Conservation (phyloP, 306 rosid species). For the Calophaca sinica region DNA sequence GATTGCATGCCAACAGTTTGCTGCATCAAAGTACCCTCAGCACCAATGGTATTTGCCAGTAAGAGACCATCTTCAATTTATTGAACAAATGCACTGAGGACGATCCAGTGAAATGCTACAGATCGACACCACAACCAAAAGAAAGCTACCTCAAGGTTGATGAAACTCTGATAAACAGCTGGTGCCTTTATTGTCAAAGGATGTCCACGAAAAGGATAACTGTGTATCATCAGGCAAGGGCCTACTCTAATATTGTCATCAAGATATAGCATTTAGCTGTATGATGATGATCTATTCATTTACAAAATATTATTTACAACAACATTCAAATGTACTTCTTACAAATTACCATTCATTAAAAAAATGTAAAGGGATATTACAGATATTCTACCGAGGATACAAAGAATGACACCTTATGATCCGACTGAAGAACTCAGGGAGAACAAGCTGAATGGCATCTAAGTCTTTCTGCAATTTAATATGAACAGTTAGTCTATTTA, state of each 20-base stretch:
- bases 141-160: slow-evolving; percentile 33
- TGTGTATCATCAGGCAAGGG: slow-evolving; percentile 1
- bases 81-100: slow-evolving; percentile 27
- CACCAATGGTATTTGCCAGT: slow-evolving; percentile 4
- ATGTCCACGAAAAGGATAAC: slow-evolving; percentile 27
- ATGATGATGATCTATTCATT: slow-evolving; percentile 20
- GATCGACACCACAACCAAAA: neutral
- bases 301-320: slow-evolving; percentile 10
- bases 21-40: slow-evolving; percentile 28
- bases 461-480: slow-evolving; percentile 31
- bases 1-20: slow-evolving; percentile 28
- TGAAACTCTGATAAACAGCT: slow-evolving; percentile 28
- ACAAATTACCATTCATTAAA: slow-evolving; percentile 3
- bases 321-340: slow-evolving; percentile 26
- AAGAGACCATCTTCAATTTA: slow-evolving; percentile 35
- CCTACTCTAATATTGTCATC: slow-evolving; percentile 11
- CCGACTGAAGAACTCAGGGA: neutral
- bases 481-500: slow-evolving; percentile 16
- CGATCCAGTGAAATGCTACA: slow-evolving; percentile 17
- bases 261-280: slow-evolving; percentile 30
- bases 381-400: neutral
- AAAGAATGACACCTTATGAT: slow-evolving; percentile 21
- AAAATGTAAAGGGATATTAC: slow-evolving; percentile 4
- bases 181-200: neutral
- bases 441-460: slow-evolving; percentile 36